Evolutionary conservation across 345 rosid species (phyloP), one percentile per base, ranked within the genome.

Genomic region (Aquilaria sinensis): DNA sequence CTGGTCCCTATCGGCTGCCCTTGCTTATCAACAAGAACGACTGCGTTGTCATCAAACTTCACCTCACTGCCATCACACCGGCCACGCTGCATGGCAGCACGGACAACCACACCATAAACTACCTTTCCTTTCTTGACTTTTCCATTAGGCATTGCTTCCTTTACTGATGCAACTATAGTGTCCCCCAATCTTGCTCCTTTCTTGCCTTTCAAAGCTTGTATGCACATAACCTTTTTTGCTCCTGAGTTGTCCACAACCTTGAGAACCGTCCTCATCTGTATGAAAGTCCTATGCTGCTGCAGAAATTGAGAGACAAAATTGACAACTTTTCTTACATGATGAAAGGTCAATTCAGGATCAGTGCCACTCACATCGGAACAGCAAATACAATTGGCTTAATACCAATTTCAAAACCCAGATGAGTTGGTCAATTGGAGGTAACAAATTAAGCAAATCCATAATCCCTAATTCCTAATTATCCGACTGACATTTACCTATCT

Each of bases 41-140:
- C 93, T 0, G 97, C 97, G 6, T 90, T 94, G 72, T 94, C 96
- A 58, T 94, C 97, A 47, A 94, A 90, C 80, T 82, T 86, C 58
- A 94, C 87, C 74, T 85, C 92, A 49, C 92, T 83, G 45, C 99
- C 99, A 70, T 90, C 96, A 14, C 80, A 81, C 61, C 95, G 91
- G 9, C 99, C 97, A 15, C 82, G 73, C 64, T 78, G 96, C 97
- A 88, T 85, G 15, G 96, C 96, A 30, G 99, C 95, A 33, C 95
- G 81, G 9, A 88, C 94, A 32, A 93, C 92, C 47, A 93, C 92
- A 49, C 88, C 96, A 15, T 81, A 74, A 3, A 83, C 90, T 30
- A 86, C 96, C 46, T 85, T 81, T 31, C 98, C 96, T 81, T 85
- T 90, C 97, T 93, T 85, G 62, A 92, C 97, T 74, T 90, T 91